phyloP scores from a whole-genome alignment of 2,329 filamentous ascomycete species.

The Botryotinia convoluta region DNA sequence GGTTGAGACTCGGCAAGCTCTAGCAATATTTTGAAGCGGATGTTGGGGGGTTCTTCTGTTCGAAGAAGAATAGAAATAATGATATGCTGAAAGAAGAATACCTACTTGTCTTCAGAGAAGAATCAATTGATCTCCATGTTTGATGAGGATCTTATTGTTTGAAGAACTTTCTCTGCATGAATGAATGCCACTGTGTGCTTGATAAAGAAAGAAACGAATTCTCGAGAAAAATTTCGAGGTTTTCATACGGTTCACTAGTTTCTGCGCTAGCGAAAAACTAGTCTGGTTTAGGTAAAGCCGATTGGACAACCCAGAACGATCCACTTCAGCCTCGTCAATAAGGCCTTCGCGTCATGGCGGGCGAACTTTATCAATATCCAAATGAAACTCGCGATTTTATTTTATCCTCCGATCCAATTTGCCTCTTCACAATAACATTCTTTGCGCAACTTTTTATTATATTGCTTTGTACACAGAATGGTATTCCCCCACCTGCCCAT shows the following conservation, averaged over 20 bases:
- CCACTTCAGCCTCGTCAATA: constrained; percentile 8
- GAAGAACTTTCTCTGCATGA: background rate
- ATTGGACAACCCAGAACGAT: background rate
- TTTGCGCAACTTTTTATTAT: background rate
- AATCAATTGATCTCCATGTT: background rate
- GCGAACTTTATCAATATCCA: constrained; percentile 9
- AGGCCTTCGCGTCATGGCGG: constrained; percentile 9
- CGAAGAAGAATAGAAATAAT: background rate
- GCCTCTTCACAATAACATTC: background rate
- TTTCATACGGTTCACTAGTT: background rate
- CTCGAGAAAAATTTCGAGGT: background rate
- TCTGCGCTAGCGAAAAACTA: background rate
- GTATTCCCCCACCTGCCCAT: background rate
- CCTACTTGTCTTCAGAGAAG: background rate
- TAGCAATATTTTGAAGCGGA: constrained; percentile 46
- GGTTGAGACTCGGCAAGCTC: constrained; percentile 51
- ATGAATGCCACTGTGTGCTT: background rate
- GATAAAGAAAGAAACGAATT: background rate
- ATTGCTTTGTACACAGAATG: background rate
- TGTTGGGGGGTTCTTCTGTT: constrained; percentile 2
- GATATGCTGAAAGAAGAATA: background rate
- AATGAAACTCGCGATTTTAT: background rate
- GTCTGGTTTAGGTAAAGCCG: background rate
- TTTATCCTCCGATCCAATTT: no score
- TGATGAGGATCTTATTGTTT: background rate